phyloP scores from a whole-genome alignment of 2,329 filamentous ascomycete species.

The Aspergillus novoparasiticus region DNA sequence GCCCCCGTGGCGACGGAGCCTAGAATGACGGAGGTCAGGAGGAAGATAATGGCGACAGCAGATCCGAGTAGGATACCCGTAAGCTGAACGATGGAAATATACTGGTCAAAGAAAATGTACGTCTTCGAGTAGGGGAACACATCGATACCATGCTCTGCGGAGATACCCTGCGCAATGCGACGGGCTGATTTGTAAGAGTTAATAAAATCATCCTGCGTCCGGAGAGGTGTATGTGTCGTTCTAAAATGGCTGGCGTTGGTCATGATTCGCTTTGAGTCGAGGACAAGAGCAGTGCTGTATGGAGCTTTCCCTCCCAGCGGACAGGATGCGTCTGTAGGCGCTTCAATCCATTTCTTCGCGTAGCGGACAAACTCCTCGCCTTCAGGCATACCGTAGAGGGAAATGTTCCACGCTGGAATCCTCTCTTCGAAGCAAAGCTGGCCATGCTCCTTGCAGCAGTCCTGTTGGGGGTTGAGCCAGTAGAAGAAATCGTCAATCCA shows the following conservation, averaged over 20 bases:
- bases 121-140: constrained; percentile 97
- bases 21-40: constrained; percentile 76
- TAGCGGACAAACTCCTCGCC: constrained; percentile 89
- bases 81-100: constrained; percentile 78
- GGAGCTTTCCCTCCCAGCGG: constrained; percentile 86
- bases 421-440: constrained; percentile 78
- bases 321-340: constrained; percentile 80
- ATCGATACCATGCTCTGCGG: constrained; percentile 69
- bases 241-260: constrained; percentile 89
- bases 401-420: constrained; percentile 83
- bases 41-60: constrained; percentile 81
- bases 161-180: constrained; percentile 79
- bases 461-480: constrained; percentile 88
- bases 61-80: constrained; percentile 79
- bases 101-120: constrained; percentile 99
- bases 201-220: constrained; percentile 91
- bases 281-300: constrained; percentile 80
- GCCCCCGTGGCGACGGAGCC: constrained; percentile 81
- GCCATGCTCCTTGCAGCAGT: constrained; percentile 72
- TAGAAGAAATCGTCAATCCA: constrained; percentile 97
- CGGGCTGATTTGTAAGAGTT: constrained; percentile 84
- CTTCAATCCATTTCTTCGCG: constrained; percentile 75
- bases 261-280: constrained; percentile 67
- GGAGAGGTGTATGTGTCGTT: constrained; percentile 82
- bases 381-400: constrained; percentile 87